Base-by-base conservation (phyloP, 495 filamentous ascomycete species). In the Neurospora cerealis region DNA sequence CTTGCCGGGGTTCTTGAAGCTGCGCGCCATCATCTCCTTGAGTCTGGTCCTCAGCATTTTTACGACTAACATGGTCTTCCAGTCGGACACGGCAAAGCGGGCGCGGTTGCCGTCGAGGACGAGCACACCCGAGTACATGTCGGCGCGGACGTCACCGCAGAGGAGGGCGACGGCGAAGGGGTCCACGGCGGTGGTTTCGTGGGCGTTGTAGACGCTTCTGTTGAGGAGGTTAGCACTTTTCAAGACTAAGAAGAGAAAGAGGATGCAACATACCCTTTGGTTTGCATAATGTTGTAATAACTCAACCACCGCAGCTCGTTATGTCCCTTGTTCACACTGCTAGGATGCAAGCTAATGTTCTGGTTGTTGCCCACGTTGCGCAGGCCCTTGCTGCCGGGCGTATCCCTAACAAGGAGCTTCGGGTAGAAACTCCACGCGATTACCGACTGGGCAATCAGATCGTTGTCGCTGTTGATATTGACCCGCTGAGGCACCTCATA, bases 231-330 rank as follows among this genome's bases (percentile, higher is more conserved):
- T 77, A 78, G 46, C 72, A 66, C 34, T 24, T n/a, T 19, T 5
- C 41, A 70, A 21, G 32, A 48, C 36, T 10, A 15, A 71, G 4
- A 28, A 34, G 54, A 7, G 8, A 10, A 15, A 6, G 71, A 70
- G 38, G 36, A 17, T 24, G 54, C 38, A 42, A 80, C 86, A 76
- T 86, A 91, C 85, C 89, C 87, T 76, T 92, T 96, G 34, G 91
- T 91, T 81, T 97, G 94, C 94, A 98, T 97, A 74, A 98, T 97
- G 75, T 95, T 91, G 80, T 99, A 98, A 80, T 95, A 99, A 1
- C 92, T 93, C 62, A 98, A 81, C 90, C 92, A 97, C 78, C 89
- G 89, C n/a, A 92, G 79, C 21, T 88, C 85, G 17, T 89, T 85
- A 28, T 87, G 83, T 24, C 85, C 87, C 79, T 94, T 93, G 80